phyloP scores from a whole-genome alignment of 768 basidiomycete species.

The Serendipita sp. region DNA sequence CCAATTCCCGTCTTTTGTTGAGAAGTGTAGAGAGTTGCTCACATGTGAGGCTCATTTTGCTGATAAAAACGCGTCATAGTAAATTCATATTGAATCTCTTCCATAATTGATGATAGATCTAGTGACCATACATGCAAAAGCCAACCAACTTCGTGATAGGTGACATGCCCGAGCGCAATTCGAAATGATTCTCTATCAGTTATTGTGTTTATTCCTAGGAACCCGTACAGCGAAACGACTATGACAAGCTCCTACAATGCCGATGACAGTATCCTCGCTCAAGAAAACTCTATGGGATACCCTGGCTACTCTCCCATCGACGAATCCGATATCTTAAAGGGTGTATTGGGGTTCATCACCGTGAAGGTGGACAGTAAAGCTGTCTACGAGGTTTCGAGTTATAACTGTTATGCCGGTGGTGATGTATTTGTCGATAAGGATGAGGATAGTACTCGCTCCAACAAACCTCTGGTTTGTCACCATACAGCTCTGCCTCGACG shows the following conservation, averaged over 20 bases:
- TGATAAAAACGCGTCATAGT: no score
- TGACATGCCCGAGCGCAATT: no score
- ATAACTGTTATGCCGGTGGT: neutral
- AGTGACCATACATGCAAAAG: no score
- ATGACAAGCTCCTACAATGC: slow-evolving; percentile 16
- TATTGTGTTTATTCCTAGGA: no score
- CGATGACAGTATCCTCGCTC: slow-evolving; percentile 19
- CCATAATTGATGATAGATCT: no score
- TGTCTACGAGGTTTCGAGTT: neutral
- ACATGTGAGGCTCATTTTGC: no score
- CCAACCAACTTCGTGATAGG: no score
- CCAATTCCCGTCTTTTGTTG: no score
- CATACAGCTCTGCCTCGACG: slow-evolving; percentile 6
- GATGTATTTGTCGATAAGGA: neutral
- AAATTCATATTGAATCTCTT: no score
- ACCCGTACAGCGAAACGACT: slow-evolving; percentile 18
- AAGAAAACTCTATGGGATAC: no score
- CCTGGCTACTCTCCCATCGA: slow-evolving; percentile 13
- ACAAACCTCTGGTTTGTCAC: neutral
- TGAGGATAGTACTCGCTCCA: neutral
- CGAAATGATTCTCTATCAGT: no score
- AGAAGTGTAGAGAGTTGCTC: no score
- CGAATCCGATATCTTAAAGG: slow-evolving; percentile 18
- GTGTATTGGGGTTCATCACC: slow-evolving; percentile 19
- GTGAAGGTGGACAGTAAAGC: neutral